These are phyloP conservation scores for Naganishia onofrii DNA, from an alignment of 768 basidiomycete species.

Conservation along the genomic window DNA sequence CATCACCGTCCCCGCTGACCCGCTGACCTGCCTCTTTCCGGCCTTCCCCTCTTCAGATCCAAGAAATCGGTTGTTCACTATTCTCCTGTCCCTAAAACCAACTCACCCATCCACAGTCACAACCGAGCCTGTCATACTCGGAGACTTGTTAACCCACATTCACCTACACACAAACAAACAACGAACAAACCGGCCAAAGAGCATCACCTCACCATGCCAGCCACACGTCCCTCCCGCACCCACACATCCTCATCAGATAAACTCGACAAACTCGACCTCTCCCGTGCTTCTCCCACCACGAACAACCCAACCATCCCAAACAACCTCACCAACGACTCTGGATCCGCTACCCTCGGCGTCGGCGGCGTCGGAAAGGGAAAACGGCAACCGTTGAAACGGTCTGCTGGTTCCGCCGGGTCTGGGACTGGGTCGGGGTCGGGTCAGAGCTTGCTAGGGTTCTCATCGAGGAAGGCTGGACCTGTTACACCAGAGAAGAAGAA, in stretches of 20 bases:
- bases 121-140: too few species aligned
- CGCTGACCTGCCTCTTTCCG: too few species aligned
- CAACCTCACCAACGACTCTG: constrained; percentile 2
- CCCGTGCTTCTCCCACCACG: not conserved
- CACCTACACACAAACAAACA: not conserved
- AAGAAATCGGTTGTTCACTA: too few species aligned
- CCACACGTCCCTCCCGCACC: constrained; percentile 1
- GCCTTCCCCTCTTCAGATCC: too few species aligned
- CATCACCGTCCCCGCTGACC: too few species aligned
- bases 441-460: constrained; percentile 10
- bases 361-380: not conserved
- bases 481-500: constrained; percentile 22
- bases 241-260: not conserved
- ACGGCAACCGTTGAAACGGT: not conserved
- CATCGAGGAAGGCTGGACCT: constrained; percentile 4
- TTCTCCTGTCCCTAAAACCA: too few species aligned
- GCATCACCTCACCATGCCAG: not conserved
- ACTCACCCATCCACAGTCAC: too few species aligned
- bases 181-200: not conserved
- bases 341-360: not conserved
- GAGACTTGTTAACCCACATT: too few species aligned
- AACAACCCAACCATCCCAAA: not conserved
- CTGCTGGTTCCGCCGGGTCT: too few species aligned
- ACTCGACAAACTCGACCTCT: too few species aligned
- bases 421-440: not conserved